Evolutionary conservation across 2,329 filamentous ascomycete genomes (phyloP), one percentile per base, ranked within the genome.

Genomic region (Colletotrichum eremochloae): DNA sequence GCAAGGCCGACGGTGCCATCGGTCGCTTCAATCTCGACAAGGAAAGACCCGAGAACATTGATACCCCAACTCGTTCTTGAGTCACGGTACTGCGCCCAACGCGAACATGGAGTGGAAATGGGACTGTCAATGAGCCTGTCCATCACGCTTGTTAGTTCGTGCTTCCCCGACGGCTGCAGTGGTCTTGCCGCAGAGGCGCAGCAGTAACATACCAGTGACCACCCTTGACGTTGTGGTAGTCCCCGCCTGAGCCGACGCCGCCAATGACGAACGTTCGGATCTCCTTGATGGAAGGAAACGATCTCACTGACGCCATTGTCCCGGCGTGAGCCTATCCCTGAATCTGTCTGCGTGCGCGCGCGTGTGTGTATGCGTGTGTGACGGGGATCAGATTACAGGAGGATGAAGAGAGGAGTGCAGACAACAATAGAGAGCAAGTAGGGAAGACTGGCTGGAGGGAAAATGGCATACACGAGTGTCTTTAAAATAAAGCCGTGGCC

Each of bases 1-100:
- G 95, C 95, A 80, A 97, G 96, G 48, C 95, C 95, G 76, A 96
- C 93, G n/a, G 94, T 96, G 75, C 95, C 95, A 85, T 98, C 94
- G 9, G 89, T 92, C 20, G 93, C 93, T 82, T 97, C 94, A 67
- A 98, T 91, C 83, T 97, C 95, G 9, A 98, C 89, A 77, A 95
- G 93, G 84, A 98, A 97, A 0, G 95, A 97, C 2, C 95, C 95
- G 36, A 98, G 85, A 9, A 97, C 95, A 78, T 98, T 98, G 87
- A 98, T 98, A 48, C 95, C 95, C 94, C 94, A 98, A 81, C 92
- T 95, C 15, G 95, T 97, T 77, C 95, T 89, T 48, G 95, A 97
- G 73, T 92, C 90, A 76, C 95, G 91, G 83, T 97, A 98, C 77
- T 95, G 86, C 75, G 96, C 93, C 89, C 95, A 97, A 82, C 91